A percentile compares a stretch with the other conserved stretches of the same genome.
These are phyloP conservation scores for Bertia moriformis DNA, from an alignment of 2,329 filamentous ascomycete species.

Conservation along the genomic window DNA sequence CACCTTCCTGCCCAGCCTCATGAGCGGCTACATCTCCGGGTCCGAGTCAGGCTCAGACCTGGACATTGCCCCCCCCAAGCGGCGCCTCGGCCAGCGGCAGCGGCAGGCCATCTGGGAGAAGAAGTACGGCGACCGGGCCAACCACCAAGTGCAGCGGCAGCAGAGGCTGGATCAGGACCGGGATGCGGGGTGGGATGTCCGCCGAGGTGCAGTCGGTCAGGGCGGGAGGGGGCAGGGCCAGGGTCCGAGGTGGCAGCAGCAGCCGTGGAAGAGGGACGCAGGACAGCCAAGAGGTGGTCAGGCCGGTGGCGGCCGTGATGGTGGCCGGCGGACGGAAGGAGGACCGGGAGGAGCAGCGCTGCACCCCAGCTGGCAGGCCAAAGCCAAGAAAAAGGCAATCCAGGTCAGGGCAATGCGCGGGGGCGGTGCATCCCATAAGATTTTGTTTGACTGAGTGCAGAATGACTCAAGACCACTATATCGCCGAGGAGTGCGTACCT, in stretches of 20 bases:
- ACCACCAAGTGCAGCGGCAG: slow-evolving; percentile 36
- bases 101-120: slow-evolving; percentile 68
- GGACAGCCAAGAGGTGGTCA: too few relatives aligned
- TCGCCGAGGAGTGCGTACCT: too few relatives aligned
- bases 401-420: slow-evolving; percentile 33
- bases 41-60: slow-evolving; percentile 58
- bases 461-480: too few relatives aligned
- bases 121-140: slow-evolving; percentile 61
- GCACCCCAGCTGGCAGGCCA: slow-evolving; percentile 46
- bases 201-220: slow-evolving; percentile 34
- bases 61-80: slow-evolving; percentile 50
- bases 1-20: slow-evolving; percentile 60
- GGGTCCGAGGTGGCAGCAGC: slow-evolving; percentile 13
- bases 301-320: slow-evolving; percentile 9
- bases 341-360: too few relatives aligned
- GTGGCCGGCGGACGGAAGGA: slow-evolving; percentile 23
- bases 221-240: slow-evolving; percentile 18
- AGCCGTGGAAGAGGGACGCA: slow-evolving; percentile 41
- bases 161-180: slow-evolving; percentile 14
- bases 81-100: slow-evolving; percentile 63
- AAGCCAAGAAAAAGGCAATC: slow-evolving; percentile 46
- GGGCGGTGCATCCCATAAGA: slow-evolving; percentile 42
- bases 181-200: slow-evolving; percentile 42
- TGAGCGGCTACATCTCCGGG: slow-evolving; percentile 67
- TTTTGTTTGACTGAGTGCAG: slow-evolving; percentile 33